A percentile compares a stretch with the other conserved stretches of the same genome.
Conservation (phyloP, 176 grass and related monocot species). For the Carex pumila region DNA sequence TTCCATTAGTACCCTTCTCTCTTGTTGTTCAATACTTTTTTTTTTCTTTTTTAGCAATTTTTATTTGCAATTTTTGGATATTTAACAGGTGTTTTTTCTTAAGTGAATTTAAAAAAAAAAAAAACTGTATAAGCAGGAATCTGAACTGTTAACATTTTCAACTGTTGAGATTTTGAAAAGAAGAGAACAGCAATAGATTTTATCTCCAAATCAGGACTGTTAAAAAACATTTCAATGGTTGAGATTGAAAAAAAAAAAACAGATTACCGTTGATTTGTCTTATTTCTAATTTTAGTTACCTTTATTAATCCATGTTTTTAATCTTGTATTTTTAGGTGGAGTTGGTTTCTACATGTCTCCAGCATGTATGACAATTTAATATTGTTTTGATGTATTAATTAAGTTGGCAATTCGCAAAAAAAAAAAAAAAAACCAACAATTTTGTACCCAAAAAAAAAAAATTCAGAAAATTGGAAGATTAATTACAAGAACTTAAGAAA, state of each 20-base stretch:
- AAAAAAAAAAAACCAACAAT: no score
- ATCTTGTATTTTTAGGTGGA: background rate
- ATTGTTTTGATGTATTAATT: background rate
- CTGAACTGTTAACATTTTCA: no score
- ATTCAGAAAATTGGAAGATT: no score
- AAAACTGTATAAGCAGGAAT: background rate
- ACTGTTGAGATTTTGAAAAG: no score
- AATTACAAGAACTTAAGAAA: no score
- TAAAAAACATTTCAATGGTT: no score
- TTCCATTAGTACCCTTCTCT: background rate
- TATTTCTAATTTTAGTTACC: constrained; percentile 1
- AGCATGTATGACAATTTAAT: background rate
- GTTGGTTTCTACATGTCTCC: background rate
- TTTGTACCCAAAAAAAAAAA: no score
- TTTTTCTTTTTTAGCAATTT: background rate
- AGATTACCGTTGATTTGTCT: background rate
- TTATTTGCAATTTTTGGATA: background rate
- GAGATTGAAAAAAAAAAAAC: no score
- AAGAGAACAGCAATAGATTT: no score
- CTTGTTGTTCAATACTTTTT: background rate
- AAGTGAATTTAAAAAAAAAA: background rate
- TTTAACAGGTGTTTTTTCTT: background rate
- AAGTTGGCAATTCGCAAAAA: background rate
- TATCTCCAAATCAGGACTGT: no score
- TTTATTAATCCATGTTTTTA: background rate